Evolutionary conservation across 495 filamentous ascomycete species (phyloP).

Genomic region (Hypoxylon cercidicola): DNA sequence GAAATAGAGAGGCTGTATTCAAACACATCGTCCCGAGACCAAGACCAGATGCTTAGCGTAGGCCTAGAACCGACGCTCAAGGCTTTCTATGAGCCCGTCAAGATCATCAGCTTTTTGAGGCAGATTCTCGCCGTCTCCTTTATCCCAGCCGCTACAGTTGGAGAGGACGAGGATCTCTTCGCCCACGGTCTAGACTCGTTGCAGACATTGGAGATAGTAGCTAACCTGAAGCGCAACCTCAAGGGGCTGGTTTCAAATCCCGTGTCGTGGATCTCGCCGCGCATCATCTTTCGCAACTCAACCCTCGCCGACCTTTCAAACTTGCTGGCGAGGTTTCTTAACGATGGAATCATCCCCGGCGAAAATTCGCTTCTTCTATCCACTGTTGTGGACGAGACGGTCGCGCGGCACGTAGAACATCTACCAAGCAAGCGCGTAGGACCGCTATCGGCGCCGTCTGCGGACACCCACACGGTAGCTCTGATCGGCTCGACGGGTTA

Average conservation of each 20-base stretch:
- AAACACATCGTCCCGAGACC: background rate
- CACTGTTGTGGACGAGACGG: background rate
- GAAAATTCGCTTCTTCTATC: background rate
- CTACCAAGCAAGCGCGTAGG: background rate
- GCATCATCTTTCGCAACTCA: constrained; percentile 15
- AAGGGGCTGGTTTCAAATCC: background rate
- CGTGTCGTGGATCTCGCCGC: constrained; percentile 13
- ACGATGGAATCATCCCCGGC: constrained; percentile 11
- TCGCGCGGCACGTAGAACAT: background rate
- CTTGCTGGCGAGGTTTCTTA: constrained; percentile 4
- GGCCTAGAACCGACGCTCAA: background rate
- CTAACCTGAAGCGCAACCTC: constrained; percentile 23
- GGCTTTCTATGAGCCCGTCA: background rate
- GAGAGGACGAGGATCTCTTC: constrained; percentile 20
- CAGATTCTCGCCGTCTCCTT: constrained; percentile 12
- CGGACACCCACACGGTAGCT: constrained; percentile 38
- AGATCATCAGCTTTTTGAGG: background rate
- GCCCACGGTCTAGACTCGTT: constrained; percentile 23
- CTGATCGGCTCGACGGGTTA: constrained; percentile 60
- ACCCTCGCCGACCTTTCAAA: constrained; percentile 3
- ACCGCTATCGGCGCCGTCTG: background rate
- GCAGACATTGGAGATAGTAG: constrained; percentile 15
- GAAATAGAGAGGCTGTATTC: constrained; percentile 21
- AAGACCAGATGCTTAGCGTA: background rate
- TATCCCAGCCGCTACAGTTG: background rate